Percentiles rank a stretch among this genome's conserved stretches.
These are phyloP conservation scores for Fusarium secorum DNA, from an alignment of 2,329 filamentous ascomycete species.

Conservation along the genomic window DNA sequence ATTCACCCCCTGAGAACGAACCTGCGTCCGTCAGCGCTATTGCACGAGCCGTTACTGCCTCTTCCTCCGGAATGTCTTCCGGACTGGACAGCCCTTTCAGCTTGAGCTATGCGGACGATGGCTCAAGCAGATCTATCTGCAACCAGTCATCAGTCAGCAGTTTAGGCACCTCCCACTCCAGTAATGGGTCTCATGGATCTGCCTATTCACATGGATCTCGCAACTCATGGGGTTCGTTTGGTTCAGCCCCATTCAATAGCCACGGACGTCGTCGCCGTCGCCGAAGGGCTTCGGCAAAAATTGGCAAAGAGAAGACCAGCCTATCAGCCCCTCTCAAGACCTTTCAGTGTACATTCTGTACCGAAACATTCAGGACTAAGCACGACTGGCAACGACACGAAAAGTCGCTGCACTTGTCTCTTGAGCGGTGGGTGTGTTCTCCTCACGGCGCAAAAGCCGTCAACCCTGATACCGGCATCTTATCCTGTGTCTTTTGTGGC, in stretches of 20 bases:
- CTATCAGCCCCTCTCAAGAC: conserved; percentile 59
- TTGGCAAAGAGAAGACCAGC: conserved; percentile 47
- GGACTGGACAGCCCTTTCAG: conserved; percentile 66
- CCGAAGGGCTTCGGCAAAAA: conserved; percentile 51
- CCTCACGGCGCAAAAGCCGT: conserved; percentile 64
- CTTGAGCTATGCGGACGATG: conserved; percentile 67
- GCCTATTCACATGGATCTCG: conserved; percentile 66
- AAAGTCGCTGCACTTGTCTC: conserved; percentile 70
- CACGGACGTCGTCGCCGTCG: conserved; percentile 60
- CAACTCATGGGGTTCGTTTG: conserved; percentile 63
- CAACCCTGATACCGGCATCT: conserved; percentile 65
- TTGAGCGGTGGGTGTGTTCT: conserved; percentile 71
- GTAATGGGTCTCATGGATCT: conserved; percentile 65
- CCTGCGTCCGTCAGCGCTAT: conserved; percentile 66
- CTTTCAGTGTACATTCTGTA: conserved; percentile 74
- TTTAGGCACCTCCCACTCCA: conserved; percentile 68
- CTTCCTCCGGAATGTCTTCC: conserved; percentile 60
- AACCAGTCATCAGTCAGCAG: conserved; percentile 68
- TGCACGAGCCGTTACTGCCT: conserved; percentile 64
- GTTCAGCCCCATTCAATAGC: conserved; percentile 52
- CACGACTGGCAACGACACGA: conserved; percentile 77
- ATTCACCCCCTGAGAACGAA: conserved; percentile 68
- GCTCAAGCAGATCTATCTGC: conserved; percentile 64
- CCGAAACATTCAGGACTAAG: conserved; percentile 72
- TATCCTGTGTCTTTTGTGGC: conserved; percentile 68